Conservation (phyloP, 2,329 filamentous ascomycete species). For the Alternaria sp. region DNA sequence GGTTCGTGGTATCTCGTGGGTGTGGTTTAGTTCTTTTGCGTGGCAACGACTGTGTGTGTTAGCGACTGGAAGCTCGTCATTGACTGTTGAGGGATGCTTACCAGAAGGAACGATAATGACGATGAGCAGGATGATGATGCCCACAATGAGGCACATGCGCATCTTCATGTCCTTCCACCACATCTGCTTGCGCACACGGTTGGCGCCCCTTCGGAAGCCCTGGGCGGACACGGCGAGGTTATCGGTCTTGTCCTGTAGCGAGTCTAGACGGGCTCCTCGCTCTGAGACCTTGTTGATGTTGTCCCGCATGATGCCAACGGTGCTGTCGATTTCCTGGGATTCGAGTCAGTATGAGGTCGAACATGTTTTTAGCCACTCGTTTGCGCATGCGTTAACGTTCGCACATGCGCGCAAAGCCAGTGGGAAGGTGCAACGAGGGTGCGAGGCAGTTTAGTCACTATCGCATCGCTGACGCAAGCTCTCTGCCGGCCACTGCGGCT, state of each 20-base stretch:
- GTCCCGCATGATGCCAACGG: slow-evolving; percentile 91
- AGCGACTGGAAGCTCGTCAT: too few species aligned
- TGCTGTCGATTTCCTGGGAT: slow-evolving; percentile 91
- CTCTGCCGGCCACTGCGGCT: slow-evolving; percentile 11
- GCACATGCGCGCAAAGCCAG: not conserved
- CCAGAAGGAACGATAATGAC: slow-evolving; percentile 94
- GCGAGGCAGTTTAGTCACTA: not conserved
- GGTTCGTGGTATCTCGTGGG: slow-evolving; percentile 36
- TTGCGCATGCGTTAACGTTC: not conserved
- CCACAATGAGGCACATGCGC: slow-evolving; percentile 92
- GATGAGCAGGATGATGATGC: slow-evolving; percentile 87
- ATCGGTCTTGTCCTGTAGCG: slow-evolving; percentile 90
- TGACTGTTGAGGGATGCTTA: too few species aligned
- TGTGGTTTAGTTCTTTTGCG: slow-evolving; percentile 28
- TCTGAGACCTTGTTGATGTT: slow-evolving; percentile 98
- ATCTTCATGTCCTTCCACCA: slow-evolving; percentile 99
- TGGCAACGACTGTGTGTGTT: slow-evolving; percentile 36
- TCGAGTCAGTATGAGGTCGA: slow-evolving; percentile 18
- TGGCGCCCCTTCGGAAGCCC: slow-evolving; percentile 94
- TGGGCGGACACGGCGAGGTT: slow-evolving; percentile 92
- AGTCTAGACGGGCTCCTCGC: slow-evolving; percentile 87
- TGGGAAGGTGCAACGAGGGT: not conserved
- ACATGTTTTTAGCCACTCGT: not conserved
- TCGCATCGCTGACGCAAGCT: slow-evolving; percentile 21
- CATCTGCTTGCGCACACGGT: slow-evolving; percentile 92